Evolutionary conservation across 306 rosid species (phyloP).

Genomic region (Trichosanthes truncata): DNA sequence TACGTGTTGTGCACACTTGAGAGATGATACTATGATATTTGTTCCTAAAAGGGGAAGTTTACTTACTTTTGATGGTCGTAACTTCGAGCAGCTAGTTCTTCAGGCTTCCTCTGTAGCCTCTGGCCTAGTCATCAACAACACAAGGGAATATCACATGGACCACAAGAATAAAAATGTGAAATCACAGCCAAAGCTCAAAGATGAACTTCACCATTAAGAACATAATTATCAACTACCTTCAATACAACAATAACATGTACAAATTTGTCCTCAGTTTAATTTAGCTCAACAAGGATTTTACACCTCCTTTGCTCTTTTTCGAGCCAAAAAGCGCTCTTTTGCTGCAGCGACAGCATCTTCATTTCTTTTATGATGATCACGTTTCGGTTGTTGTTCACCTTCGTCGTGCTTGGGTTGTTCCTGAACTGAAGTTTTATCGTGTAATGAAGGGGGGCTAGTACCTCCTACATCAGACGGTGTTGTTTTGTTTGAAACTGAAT

Average conservation of each 20-base stretch:
- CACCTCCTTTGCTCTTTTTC: slow-evolving; percentile 51
- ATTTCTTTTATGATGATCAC: slow-evolving; percentile 61
- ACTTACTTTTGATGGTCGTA: not conserved
- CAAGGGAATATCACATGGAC: not conserved
- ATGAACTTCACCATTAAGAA: not conserved
- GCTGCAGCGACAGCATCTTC: slow-evolving; percentile 67
- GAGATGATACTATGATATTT: not conserved
- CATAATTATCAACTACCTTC: not conserved
- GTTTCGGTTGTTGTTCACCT: slow-evolving; percentile 34
- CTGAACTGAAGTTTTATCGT: slow-evolving; percentile 21
- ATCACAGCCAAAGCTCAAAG: not conserved
- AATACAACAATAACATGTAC: not conserved
- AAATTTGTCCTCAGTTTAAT: not conserved
- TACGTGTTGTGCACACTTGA: not conserved
- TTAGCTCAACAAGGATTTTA: not conserved
- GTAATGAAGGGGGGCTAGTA: not conserved
- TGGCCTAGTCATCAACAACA: not conserved
- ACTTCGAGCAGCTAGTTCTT: not conserved
- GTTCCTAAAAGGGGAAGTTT: not conserved
- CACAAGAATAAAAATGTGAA: not conserved
- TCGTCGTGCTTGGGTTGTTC: slow-evolving; percentile 25
- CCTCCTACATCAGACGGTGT: slow-evolving; percentile 19
- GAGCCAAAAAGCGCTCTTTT: slow-evolving; percentile 68
- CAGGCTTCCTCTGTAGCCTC: not conserved
- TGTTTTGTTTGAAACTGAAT: slow-evolving; percentile 14